A percentile compares a stretch with the other conserved stretches of the same genome.
phyloP scores from a whole-genome alignment of 306 rosid genomes.

The Neltuma alba region DNA sequence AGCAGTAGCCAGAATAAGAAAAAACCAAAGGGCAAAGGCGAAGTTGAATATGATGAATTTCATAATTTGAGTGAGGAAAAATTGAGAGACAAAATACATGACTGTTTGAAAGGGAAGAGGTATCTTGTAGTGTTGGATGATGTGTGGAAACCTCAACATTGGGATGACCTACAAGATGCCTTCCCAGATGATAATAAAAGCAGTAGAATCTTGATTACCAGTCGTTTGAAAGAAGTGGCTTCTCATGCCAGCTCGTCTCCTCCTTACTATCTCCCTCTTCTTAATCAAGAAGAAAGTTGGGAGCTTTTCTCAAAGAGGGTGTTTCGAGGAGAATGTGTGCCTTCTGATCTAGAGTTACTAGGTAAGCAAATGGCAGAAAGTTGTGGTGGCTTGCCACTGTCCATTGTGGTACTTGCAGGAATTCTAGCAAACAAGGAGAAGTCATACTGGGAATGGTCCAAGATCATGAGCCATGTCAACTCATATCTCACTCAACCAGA shows the following conservation, averaged over 20 bases:
- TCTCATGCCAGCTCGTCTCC: not conserved
- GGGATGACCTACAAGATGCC: not conserved
- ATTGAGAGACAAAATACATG: not conserved
- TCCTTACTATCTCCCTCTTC: not conserved
- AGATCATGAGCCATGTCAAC: not conserved
- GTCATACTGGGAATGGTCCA: not conserved
- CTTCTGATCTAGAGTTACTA: not conserved
- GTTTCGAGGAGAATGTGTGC: not conserved
- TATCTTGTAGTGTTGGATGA: not conserved
- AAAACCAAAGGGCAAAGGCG: not conserved
- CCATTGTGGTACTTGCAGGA: not conserved
- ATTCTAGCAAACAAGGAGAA: not conserved
- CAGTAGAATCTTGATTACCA: not conserved
- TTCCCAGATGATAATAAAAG: not conserved
- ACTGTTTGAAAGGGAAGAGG: not conserved
- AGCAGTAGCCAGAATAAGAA: not conserved
- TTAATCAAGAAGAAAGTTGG: not conserved
- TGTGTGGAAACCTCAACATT: too few species aligned
- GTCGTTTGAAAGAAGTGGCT: not conserved
- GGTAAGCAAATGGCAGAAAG: not conserved
- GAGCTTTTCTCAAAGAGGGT: not conserved
- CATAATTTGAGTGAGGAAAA: not conserved
- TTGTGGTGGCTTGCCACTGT: not conserved
- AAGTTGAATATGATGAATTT: not conserved
- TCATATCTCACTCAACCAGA: not conserved